phyloP scores from a whole-genome alignment of 176 grass and related monocot genomes.

The Triticum timopheevii region DNA sequence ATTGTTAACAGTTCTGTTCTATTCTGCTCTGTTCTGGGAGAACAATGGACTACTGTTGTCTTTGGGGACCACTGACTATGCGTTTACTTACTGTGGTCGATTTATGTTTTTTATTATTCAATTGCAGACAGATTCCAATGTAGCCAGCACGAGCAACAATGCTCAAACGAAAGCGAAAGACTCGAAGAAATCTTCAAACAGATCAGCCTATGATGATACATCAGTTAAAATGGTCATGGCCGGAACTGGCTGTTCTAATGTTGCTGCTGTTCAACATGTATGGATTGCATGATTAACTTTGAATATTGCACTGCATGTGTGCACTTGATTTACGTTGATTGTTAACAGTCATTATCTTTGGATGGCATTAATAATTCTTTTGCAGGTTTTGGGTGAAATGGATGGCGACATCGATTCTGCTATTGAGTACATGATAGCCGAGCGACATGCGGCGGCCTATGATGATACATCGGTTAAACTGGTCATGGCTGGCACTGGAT shows the following conservation, averaged over 20 bases:
- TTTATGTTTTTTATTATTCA: conserved; percentile 24
- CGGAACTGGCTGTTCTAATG: conserved; percentile 66
- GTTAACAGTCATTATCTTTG: conserved; percentile 5
- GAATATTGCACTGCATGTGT: conserved; percentile 9
- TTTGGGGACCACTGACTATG: conserved; percentile 22
- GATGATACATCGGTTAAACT: conserved; percentile 53
- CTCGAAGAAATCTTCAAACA: conserved; percentile 40
- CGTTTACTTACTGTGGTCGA: neutral
- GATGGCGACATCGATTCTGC: conserved; percentile 76
- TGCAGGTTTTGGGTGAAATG: conserved; percentile 76
- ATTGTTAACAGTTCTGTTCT: conserved; percentile 11
- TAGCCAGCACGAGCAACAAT: conserved; percentile 50
- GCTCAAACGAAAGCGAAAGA: conserved; percentile 56
- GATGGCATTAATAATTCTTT: neutral
- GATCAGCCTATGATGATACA: conserved; percentile 38
- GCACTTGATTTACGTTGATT: neutral
- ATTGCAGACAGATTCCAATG: conserved; percentile 53
- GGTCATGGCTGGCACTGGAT: conserved; percentile 80
- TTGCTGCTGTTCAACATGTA: conserved; percentile 58
- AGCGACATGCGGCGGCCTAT: conserved; percentile 19
- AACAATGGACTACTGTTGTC: neutral
- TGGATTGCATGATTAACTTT: conserved; percentile 21
- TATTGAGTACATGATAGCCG: conserved; percentile 82
- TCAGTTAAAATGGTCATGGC: conserved; percentile 70
- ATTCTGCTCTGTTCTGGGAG: conserved; percentile 1